Evolutionary conservation across 2,329 filamentous ascomycete genomes (phyloP), one percentile per base, ranked within the genome.

Genomic region (Tolypocladium paradoxum): DNA sequence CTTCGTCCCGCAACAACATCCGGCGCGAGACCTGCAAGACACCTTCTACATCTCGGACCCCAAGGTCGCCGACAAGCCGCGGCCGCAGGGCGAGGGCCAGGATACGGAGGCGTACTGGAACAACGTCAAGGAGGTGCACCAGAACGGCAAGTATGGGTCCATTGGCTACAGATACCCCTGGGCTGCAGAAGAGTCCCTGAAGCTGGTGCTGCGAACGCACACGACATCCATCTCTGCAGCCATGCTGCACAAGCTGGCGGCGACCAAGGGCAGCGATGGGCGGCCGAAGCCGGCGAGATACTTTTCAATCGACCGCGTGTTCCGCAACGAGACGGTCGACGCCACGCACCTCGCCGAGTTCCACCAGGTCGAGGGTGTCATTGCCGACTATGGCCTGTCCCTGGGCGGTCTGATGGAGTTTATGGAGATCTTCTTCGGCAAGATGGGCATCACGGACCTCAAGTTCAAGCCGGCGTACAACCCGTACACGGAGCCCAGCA

Each of bases 41-140:
- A 97, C 93, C 53, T 97, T 97, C 77, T 99, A 96, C 76, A 92
- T 97, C 65, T 90, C 90, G 40, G 91, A 99, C 65, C 93, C 93
- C 47, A 77, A 83, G 55, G 73, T 72, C 54, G 91, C 90, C 37
- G 90, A 91, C 65, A 77, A 74, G 62, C 85, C 87, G 27, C 76
- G 78, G 54, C 74, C 76, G 27, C 69, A 77, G 46, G 71, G 74
- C 33, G 70, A 79, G 37, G 73, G 81, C 56, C 71, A 75, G 62
- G 82, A 95, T 71, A 95, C 93, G 70, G 79, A 89, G 58, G 72
- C 85, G 61, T 97, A 97, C 74, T 96, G 87, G 83, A 78, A 95
- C 53, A 90, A 95, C 64, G 84, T 96, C 56, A 83, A 83, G 64
- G 81, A 87, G 56, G 91, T 96, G 27, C 93, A 97, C 71, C 82